These are phyloP conservation scores for Emergomyces africanus DNA, from an alignment of 2,329 filamentous ascomycete species.

Conservation along the genomic window DNA sequence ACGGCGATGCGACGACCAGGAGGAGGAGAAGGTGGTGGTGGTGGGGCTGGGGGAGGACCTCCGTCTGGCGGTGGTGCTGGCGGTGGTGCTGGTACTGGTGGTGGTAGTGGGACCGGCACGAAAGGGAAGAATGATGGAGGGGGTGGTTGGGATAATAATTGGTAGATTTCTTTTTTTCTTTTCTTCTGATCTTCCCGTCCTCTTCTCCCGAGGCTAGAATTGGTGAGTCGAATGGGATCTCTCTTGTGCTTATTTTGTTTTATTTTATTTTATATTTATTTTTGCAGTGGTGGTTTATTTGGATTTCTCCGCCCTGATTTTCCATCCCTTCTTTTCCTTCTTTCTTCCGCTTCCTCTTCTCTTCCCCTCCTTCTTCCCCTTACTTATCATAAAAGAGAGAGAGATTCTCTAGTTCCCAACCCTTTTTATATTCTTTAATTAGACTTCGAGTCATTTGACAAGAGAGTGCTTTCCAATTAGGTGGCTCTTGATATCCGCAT, in stretches of 20 bases:
- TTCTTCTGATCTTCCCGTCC: neutral
- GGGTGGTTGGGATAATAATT: slow-evolving; percentile 40
- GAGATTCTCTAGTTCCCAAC: no score
- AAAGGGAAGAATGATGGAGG: slow-evolving; percentile 34
- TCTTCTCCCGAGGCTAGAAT: neutral
- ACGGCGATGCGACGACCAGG: slow-evolving; percentile 45
- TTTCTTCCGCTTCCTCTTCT: neutral
- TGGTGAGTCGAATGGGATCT: neutral
- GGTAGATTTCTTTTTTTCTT: slow-evolving; percentile 16
- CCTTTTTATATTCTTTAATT: no score
- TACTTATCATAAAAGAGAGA: neutral
- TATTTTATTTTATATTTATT: no score
- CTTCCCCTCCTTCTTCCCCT: no score
- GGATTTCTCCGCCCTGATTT: no score
- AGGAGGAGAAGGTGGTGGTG: slow-evolving; percentile 8
- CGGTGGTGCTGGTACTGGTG: neutral
- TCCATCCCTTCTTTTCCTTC: neutral
- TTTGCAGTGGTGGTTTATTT: neutral
- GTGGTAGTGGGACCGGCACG: slow-evolving; percentile 5
- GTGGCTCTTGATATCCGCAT: no score
- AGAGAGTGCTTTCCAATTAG: no score
- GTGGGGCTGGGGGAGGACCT: slow-evolving; percentile 20
- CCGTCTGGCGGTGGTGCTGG: slow-evolving; percentile 5
- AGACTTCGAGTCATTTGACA: no score
- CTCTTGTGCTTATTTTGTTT: neutral